Base-by-base conservation (phyloP, 2,329 filamentous ascomycete species). In the Calonectria henricotiae region DNA sequence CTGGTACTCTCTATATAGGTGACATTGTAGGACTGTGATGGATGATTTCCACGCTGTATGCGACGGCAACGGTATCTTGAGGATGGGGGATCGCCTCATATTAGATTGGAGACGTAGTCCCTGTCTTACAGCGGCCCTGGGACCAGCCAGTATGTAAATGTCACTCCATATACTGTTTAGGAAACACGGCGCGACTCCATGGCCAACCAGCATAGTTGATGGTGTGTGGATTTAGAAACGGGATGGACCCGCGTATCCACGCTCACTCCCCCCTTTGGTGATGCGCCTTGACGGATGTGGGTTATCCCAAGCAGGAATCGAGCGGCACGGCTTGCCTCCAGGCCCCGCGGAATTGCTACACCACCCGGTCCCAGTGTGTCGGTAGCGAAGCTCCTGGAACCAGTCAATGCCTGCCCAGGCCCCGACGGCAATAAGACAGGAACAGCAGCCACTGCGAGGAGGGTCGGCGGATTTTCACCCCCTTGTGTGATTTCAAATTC, bases 301-400 rank as follows among this genome's bases (percentile, higher is more conserved):
- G 71, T 62, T 62, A 61, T 70, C 64, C 71, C 58, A 37, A 32
- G 64, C 8, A 66, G 71, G 72, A 67, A 63, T 46, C 60, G 66
- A 73, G 62, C 66, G 67, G 66, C 51, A 69, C 63, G 71, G 66
- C 60, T 58, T 69, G 54, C 46, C 62, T 58, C 47, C 61, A 73
- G 67, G 67, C 68, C 77, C 71, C 67, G 39, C 49, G 20, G 39
- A 67, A 68, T 32, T 68, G 51, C 55, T 72, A 69, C 66, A 72
- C 76, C 78, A 75, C 75, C 71, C 72, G 71, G 73, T 74, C 69
- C 76, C 74, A 71, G 67, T 46, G 64, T 70, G 68, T 71, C 73
- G 75, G 73, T 75, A 77, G 63, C 76, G 69, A 77, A 73, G 47
- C 54, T 68, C 55, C 64, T 65, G 72, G 62, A 63, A 62, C 67